These are phyloP conservation scores for Pleurotus giganteus DNA, from an alignment of 768 basidiomycete genomes.

Conservation along the genomic window DNA sequence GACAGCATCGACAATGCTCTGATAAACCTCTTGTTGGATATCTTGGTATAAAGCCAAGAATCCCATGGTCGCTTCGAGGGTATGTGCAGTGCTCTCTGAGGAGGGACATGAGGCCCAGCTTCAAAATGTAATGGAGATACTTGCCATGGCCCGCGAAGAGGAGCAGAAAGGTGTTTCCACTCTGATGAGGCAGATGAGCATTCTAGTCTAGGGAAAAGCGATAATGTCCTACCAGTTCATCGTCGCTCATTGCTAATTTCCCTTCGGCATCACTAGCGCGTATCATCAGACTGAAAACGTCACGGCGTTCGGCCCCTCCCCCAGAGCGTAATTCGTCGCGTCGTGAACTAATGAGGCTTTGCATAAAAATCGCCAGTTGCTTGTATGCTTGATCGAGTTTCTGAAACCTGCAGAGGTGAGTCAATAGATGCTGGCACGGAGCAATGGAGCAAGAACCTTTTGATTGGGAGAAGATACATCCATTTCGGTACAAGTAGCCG, in stretches of 20 bases:
- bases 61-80: constrained; percentile 44
- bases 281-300: constrained; percentile 38
- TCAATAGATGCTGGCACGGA: not conserved
- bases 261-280: constrained; percentile 38
- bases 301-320: not conserved
- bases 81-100: constrained; percentile 52
- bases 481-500: constrained; percentile 32
- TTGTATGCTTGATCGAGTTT: constrained; percentile 28
- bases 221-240: constrained; percentile 26
- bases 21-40: constrained; percentile 44
- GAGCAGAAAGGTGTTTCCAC: constrained; percentile 49
- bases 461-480: constrained; percentile 33
- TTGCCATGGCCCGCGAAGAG: constrained; percentile 59
- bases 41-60: constrained; percentile 43
- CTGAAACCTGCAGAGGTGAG: not conserved
- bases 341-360: constrained; percentile 29
- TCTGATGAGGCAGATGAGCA: constrained; percentile 13
- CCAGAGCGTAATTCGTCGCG: constrained; percentile 22
- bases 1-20: constrained; percentile 39
- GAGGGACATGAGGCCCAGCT: not conserved
- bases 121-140: no score
- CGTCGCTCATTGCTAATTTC: constrained; percentile 37
- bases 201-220: not conserved
- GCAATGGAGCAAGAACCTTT: constrained; percentile 22
- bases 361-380: constrained; percentile 35